Conservation (phyloP, 768 basidiomycete genomes). For the Tephrocybe sp. region DNA sequence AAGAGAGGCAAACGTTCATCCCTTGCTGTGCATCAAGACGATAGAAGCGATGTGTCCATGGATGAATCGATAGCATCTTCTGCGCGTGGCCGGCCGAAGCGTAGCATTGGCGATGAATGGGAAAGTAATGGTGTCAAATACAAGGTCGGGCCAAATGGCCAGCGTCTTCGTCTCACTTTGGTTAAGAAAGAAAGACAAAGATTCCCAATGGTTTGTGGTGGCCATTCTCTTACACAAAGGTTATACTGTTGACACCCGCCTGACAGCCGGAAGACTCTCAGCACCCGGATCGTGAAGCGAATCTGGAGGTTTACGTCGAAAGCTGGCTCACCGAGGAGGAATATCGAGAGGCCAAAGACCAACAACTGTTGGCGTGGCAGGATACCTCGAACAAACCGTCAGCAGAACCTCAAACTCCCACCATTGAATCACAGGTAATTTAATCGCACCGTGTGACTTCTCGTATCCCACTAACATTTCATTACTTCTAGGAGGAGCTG, state of each 20-base stretch:
- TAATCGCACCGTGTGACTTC: constrained; percentile 10
- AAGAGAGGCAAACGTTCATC: constrained; percentile 50
- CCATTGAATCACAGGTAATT: constrained; percentile 35
- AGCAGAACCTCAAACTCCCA: constrained; percentile 39
- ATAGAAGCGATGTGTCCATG: constrained; percentile 44
- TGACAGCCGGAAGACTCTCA: constrained; percentile 71
- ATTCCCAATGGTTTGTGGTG: constrained; percentile 70
- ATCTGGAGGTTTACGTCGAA: constrained; percentile 74
- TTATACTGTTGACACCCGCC: constrained; percentile 1
- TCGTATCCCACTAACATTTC: constrained; percentile 5
- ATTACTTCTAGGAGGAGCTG: constrained; percentile 13
- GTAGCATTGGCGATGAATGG: constrained; percentile 71
- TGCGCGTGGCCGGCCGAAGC: constrained; percentile 52
- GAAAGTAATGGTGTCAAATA: constrained; percentile 65
- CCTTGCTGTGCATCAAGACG: constrained; percentile 28
- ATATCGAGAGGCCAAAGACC: constrained; percentile 60
- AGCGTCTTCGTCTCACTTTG: constrained; percentile 64
- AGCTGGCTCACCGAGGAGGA: constrained; percentile 77
- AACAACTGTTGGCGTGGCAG: constrained; percentile 67
- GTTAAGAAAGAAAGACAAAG: constrained; percentile 70
- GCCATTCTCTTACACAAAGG: constrained; percentile 1
- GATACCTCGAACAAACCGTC: constrained; percentile 47
- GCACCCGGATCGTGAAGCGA: constrained; percentile 69
- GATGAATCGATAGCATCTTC: constrained; percentile 48
- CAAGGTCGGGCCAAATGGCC: constrained; percentile 70